phyloP scores from a whole-genome alignment of 345 rosid genomes.

The Jatropha curcas region DNA sequence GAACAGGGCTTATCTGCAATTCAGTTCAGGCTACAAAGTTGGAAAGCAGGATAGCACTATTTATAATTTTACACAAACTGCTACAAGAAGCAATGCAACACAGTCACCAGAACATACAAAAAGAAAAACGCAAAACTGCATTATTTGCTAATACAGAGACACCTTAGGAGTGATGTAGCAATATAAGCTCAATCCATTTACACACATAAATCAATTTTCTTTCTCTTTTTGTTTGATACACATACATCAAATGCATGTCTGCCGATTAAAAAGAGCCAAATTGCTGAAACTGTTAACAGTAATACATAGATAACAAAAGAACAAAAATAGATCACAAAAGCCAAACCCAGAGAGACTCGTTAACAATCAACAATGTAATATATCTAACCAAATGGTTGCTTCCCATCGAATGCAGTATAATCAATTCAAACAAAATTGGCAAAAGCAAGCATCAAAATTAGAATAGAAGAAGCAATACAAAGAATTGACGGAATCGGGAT shows the following conservation, averaged over 20 bases:
- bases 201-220: neutral
- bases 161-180: neutral
- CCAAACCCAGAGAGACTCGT: neutral
- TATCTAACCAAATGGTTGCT: neutral
- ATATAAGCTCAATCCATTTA: neutral
- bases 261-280: neutral
- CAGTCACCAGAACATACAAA: neutral
- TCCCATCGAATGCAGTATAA: no score
- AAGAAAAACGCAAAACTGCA: neutral
- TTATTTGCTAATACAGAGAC: neutral
- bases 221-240: neutral
- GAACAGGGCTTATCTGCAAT: neutral
- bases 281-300: neutral
- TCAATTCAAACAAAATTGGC: neutral
- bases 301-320: neutral
- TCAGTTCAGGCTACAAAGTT: neutral
- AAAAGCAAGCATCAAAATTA: neutral
- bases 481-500: neutral
- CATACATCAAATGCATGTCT: neutral
- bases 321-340: neutral
- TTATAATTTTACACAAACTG: neutral
- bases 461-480: neutral
- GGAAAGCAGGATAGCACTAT: neutral
- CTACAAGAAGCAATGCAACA: neutral
- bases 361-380: neutral